phyloP scores from a whole-genome alignment of 441 rosid species.

The Theobroma grandiflorum region DNA sequence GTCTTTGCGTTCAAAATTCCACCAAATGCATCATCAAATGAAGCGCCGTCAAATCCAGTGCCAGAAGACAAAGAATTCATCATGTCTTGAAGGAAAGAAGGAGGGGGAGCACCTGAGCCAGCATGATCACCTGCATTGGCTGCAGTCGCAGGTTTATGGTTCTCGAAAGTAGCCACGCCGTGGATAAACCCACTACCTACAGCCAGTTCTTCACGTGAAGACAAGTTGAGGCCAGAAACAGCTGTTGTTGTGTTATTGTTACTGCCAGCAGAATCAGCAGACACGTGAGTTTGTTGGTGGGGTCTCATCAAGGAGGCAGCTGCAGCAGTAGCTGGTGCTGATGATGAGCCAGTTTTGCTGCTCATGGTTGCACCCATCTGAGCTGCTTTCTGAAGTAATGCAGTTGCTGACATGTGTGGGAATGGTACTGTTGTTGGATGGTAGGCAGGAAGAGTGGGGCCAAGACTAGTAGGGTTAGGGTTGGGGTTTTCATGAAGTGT shows the following conservation, averaged over 20 bases:
- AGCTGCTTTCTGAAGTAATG: slow-evolving; percentile 90
- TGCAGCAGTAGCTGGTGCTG: neutral
- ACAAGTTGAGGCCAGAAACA: slow-evolving; percentile 50
- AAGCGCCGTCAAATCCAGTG: slow-evolving; percentile 38
- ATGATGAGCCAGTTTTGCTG: slow-evolving; percentile 30
- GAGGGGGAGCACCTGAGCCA: slow-evolving; percentile 19
- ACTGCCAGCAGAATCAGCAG: slow-evolving; percentile 41
- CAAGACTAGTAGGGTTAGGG: slow-evolving; percentile 52
- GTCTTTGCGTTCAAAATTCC: slow-evolving; percentile 42
- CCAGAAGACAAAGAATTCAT: slow-evolving; percentile 43
- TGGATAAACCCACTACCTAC: slow-evolving; percentile 39
- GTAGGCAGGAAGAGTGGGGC: slow-evolving; percentile 42
- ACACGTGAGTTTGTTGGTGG: slow-evolving; percentile 53
- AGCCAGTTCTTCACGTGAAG: slow-evolving; percentile 46
- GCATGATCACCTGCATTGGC: neutral
- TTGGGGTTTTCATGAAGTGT: slow-evolving; percentile 50
- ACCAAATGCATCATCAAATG: slow-evolving; percentile 41
- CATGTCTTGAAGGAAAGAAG: slow-evolving; percentile 43
- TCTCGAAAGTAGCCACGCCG: slow-evolving; percentile 47
- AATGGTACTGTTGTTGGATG: slow-evolving; percentile 33
- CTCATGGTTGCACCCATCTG: slow-evolving; percentile 85
- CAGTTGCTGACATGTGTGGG: slow-evolving; percentile 93
- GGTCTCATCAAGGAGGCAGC: slow-evolving; percentile 3
- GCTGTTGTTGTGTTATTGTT: slow-evolving; percentile 25
- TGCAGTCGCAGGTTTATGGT: slow-evolving; percentile 29